phyloP scores from a whole-genome alignment of 2,329 filamentous ascomycete species.

The Shiraia bambusicola region DNA sequence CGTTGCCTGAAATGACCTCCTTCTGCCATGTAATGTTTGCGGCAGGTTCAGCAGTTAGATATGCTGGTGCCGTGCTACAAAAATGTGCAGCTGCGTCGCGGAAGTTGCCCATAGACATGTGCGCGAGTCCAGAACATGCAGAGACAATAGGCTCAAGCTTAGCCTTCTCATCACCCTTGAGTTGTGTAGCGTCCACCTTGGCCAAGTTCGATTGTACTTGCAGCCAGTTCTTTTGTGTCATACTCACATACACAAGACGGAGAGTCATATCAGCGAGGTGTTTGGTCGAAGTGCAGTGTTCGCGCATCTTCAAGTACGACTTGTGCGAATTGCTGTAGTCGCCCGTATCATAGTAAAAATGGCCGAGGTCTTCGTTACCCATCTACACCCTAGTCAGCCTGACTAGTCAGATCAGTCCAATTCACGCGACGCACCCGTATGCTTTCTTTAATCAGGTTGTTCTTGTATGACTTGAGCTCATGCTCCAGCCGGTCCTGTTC shows the following conservation, averaged over 20 bases:
- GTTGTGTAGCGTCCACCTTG: slow-evolving; percentile 55
- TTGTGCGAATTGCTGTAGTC: slow-evolving; percentile 72
- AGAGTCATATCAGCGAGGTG: slow-evolving; percentile 83
- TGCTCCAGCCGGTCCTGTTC: slow-evolving; percentile 77
- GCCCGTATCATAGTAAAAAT: slow-evolving; percentile 77
- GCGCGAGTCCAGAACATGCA: slow-evolving; percentile 61
- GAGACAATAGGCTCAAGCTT: slow-evolving; percentile 67
- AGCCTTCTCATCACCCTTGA: slow-evolving; percentile 59
- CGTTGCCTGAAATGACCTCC: slow-evolving; percentile 76
- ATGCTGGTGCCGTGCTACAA: slow-evolving; percentile 60
- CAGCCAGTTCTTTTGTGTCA: slow-evolving; percentile 78
- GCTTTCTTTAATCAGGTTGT: slow-evolving; percentile 96
- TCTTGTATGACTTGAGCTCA: slow-evolving; percentile 90
- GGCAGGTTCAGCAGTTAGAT: slow-evolving; percentile 45
- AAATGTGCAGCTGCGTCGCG: slow-evolving; percentile 72
- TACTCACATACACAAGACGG: slow-evolving; percentile 72
- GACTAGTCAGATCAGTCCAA: background rate
- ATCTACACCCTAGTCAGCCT: slow-evolving; percentile 60
- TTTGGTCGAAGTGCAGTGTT: slow-evolving; percentile 79
- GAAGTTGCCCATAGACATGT: slow-evolving; percentile 59
- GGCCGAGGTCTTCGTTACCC: slow-evolving; percentile 89
- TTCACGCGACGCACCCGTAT: slow-evolving; percentile 65
- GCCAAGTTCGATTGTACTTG: slow-evolving; percentile 64
- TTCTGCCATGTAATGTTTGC: slow-evolving; percentile 61
- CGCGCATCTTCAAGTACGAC: slow-evolving; percentile 82